These are phyloP conservation scores for Ascochyta rabiei DNA, from an alignment of 2,329 filamentous ascomycete species.

Conservation along the genomic window DNA sequence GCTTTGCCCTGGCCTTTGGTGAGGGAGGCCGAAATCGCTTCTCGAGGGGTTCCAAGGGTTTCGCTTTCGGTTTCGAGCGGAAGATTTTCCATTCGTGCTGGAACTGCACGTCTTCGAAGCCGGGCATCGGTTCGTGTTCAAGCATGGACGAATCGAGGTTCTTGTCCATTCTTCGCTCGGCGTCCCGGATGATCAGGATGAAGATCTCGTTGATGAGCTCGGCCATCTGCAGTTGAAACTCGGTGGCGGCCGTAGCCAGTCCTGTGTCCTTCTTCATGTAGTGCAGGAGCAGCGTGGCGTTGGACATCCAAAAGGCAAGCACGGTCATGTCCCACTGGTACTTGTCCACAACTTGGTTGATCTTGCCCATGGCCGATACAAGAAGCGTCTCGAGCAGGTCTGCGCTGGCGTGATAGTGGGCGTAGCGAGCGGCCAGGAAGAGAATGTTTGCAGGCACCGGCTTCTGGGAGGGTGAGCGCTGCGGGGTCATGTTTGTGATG, in stretches of 20 bases:
- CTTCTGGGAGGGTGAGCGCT: constrained; percentile 94
- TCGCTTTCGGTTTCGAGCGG: constrained; percentile 86
- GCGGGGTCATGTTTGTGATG: constrained; percentile 97
- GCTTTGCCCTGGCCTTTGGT: constrained; percentile 88
- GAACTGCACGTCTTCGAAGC: constrained; percentile 94
- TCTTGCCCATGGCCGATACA: constrained; percentile 88
- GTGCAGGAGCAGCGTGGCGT: constrained; percentile 91
- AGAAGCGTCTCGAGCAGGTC: constrained; percentile 84
- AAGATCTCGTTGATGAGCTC: constrained; percentile 98
- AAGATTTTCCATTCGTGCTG: constrained; percentile 99
- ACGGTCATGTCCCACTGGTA: constrained; percentile 99
- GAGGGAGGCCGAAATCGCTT: constrained; percentile 92
- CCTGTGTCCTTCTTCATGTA: constrained; percentile 95
- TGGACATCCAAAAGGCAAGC: constrained; percentile 97
- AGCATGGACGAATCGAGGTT: constrained; percentile 92
- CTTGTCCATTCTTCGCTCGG: constrained; percentile 94
- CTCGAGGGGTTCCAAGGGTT: constrained; percentile 82
- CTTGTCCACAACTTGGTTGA: constrained; percentile 93
- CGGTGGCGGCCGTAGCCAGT: constrained; percentile 77
- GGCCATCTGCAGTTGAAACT: constrained; percentile 91
- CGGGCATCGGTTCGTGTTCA: constrained; percentile 96
- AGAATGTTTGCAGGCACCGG: constrained; percentile 97
- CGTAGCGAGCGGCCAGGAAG: constrained; percentile 93
- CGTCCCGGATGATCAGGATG: constrained; percentile 94
- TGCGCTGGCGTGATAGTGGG: constrained; percentile 90